phyloP scores from a whole-genome alignment of 1,284 basidiomycete genomes.

The Pholiota adiposa region DNA sequence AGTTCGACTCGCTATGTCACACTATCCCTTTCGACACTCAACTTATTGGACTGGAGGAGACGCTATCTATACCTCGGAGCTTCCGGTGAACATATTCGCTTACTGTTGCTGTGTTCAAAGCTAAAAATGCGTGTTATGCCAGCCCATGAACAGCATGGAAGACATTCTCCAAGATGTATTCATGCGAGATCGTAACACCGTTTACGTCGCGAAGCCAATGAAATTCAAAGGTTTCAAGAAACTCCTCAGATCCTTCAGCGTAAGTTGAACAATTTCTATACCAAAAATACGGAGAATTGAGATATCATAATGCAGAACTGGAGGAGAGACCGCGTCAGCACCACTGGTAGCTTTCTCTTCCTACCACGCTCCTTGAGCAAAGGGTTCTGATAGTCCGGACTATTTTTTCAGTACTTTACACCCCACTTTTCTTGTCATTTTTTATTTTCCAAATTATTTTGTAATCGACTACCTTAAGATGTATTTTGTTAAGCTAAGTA shows the following conservation, averaged over 20 bases:
- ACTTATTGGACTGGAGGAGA: constrained; percentile 26
- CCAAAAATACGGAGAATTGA: too few species aligned
- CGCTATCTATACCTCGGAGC: constrained; percentile 22
- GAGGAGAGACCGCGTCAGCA: constrained; percentile 5
- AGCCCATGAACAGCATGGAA: constrained; percentile 28
- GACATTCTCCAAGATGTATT: constrained; percentile 27
- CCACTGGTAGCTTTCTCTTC: constrained; percentile 1
- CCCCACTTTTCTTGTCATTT: background rate
- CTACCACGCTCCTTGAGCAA: background rate
- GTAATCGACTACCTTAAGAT: too few species aligned
- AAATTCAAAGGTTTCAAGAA: constrained; percentile 16
- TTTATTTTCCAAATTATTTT: too few species aligned
- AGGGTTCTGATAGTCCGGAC: background rate
- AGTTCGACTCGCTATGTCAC: constrained; percentile 6
- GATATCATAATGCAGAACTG: constrained; percentile 14
- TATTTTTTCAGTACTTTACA: too few species aligned
- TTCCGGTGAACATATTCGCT: constrained; percentile 18
- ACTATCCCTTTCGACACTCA: constrained; percentile 27
- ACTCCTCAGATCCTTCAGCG: constrained; percentile 16
- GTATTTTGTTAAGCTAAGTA: too few species aligned
- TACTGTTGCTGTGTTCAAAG: background rate
- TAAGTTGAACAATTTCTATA: background rate
- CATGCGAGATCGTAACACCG: constrained; percentile 23
- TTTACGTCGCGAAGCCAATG: constrained; percentile 11
- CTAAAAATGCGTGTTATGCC: background rate